A percentile compares a stretch with the other conserved stretches of the same genome.
phyloP scores from a whole-genome alignment of 2,329 filamentous ascomycete genomes.

The Phialophora verrucosa region DNA sequence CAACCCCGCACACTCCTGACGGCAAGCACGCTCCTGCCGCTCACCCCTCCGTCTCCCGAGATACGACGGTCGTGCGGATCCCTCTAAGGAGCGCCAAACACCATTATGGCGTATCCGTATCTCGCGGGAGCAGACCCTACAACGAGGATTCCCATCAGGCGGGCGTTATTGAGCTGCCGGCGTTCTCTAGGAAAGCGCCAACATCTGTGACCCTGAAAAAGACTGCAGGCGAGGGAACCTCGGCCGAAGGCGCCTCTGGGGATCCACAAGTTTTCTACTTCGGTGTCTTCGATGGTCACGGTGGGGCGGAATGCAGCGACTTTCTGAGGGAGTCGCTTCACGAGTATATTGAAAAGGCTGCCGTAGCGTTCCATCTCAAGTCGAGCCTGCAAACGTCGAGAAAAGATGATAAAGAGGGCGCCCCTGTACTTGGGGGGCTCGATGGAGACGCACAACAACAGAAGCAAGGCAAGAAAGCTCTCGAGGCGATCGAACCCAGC shows the following conservation, averaged over 20 bases:
- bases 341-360: conserved; percentile 83
- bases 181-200: conserved; percentile 84
- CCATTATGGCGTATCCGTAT: conserved; percentile 83
- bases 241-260: conserved; percentile 74
- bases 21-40: conserved; percentile 62
- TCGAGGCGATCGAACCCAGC: conserved; percentile 26
- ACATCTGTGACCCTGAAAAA: conserved; percentile 59
- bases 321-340: conserved; percentile 86
- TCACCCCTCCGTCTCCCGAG: conserved; percentile 67
- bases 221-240: conserved; percentile 53
- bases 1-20: conserved; percentile 72
- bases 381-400: conserved; percentile 68
- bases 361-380: conserved; percentile 74
- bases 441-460: conserved; percentile 28
- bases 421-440: conserved; percentile 10
- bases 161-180: conserved; percentile 88
- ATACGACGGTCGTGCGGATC: conserved; percentile 93
- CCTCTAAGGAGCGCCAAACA: conserved; percentile 92
- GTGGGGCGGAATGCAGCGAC: conserved; percentile 83
- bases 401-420: conserved; percentile 19
- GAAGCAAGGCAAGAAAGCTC: conserved; percentile 28
- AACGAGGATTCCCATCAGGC: conserved; percentile 96
- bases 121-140: conserved; percentile 80
- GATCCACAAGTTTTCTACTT: conserved; percentile 99
- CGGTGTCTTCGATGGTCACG: conserved; percentile 94